Evolutionary conservation across 129 eudicot species (phyloP).

Genomic region (Artemisia tridentata): DNA sequence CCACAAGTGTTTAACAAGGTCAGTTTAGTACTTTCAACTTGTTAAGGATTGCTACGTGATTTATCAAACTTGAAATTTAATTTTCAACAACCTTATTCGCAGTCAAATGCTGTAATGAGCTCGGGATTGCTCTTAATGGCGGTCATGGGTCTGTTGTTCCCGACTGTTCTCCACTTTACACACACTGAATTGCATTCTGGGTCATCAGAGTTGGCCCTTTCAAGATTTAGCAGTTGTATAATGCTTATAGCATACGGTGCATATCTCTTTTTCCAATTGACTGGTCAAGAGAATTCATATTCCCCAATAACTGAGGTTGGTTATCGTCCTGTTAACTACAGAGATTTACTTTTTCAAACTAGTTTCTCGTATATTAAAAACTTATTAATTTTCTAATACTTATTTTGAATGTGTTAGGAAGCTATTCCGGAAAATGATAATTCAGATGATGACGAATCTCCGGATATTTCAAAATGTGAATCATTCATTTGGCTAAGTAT

Average conservation of each 20-base stretch:
- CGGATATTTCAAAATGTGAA: constrained; percentile 64
- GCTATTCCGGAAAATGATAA: constrained; percentile 34
- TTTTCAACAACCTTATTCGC: constrained; percentile 16
- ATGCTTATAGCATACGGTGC: constrained; percentile 81
- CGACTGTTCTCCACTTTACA: constrained; percentile 73
- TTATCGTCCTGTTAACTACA: constrained; percentile 16
- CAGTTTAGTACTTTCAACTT: constrained; percentile 12
- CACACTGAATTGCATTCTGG: constrained; percentile 70
- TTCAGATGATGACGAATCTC: constrained; percentile 57
- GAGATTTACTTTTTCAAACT: constrained; percentile 14
- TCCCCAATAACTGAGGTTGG: constrained; percentile 47
- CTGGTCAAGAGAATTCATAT: constrained; percentile 46
- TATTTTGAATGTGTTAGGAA: constrained; percentile 39
- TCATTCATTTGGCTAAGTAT: constrained; percentile 57
- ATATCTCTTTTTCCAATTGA: constrained; percentile 71
- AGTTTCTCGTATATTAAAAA: not conserved
- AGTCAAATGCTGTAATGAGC: constrained; percentile 68
- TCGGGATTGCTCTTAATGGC: constrained; percentile 86
- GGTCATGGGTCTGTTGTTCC: constrained; percentile 74
- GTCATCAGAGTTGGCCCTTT: constrained; percentile 67
- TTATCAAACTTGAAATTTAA: constrained; percentile 1
- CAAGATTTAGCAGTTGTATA: constrained; percentile 85
- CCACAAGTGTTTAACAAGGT: constrained; percentile 75
- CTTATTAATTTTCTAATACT: not conserved
- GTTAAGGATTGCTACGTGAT: not conserved